Conservation (phyloP, 345 rosid species). For the Acer yangbiense region DNA sequence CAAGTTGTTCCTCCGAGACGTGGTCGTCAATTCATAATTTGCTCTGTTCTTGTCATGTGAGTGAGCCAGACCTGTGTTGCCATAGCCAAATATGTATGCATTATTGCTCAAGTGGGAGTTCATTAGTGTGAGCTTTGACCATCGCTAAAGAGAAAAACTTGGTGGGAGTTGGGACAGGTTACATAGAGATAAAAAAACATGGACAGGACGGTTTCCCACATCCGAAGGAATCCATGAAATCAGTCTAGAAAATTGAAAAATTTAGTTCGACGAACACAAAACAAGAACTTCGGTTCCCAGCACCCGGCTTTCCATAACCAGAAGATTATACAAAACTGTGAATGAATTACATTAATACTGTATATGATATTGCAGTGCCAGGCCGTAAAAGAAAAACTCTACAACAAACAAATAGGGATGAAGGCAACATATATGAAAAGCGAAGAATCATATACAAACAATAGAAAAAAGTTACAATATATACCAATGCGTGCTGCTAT, state of each 20-base stretch:
- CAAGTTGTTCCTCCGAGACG: not conserved
- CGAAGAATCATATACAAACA: constrained; percentile 21
- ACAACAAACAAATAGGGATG: constrained; percentile 12
- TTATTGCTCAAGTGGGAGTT: too few species aligned
- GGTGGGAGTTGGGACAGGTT: too few species aligned
- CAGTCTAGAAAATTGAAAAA: not conserved
- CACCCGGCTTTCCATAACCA: not conserved
- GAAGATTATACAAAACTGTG: constrained; percentile 16
- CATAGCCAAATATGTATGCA: too few species aligned
- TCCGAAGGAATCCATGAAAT: not conserved
- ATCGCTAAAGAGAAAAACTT: too few species aligned
- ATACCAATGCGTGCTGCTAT: constrained; percentile 16
- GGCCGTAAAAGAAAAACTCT: not conserved
- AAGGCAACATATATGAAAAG: not conserved
- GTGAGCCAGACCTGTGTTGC: too few species aligned
- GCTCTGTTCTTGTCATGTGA: too few species aligned
- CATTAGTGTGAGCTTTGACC: too few species aligned
- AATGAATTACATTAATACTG: not conserved
- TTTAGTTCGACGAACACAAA: not conserved
- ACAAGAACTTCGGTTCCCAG: not conserved
- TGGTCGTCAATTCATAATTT: not conserved
- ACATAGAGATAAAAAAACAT: too few species aligned
- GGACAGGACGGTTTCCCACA: too few species aligned
- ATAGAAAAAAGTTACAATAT: constrained; percentile 30
- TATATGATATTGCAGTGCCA: not conserved